A percentile compares a stretch with the other conserved stretches of the same genome.
These are phyloP conservation scores for Halenospora varia DNA, from an alignment of 495 filamentous ascomycete species.

Conservation along the genomic window DNA sequence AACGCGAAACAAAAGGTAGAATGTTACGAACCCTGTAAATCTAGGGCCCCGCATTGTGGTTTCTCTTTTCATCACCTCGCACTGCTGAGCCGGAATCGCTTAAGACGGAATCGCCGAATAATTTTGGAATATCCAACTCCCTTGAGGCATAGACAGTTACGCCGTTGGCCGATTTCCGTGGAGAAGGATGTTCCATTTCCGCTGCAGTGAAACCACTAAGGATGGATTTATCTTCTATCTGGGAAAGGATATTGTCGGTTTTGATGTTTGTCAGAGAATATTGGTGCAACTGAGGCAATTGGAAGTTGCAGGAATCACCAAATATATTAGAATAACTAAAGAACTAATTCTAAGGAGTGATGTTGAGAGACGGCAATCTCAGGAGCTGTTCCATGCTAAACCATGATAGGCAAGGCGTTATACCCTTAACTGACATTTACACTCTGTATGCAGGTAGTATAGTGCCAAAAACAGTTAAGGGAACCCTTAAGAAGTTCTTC, in stretches of 20 bases:
- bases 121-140: constrained; percentile 20
- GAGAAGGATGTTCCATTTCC: constrained; percentile 27
- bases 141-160: constrained; percentile 32
- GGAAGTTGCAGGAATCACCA: no score
- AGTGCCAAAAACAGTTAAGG: constrained; percentile 26
- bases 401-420: no score
- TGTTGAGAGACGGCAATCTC: no score
- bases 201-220: not conserved
- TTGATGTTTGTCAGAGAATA: constrained; percentile 17
- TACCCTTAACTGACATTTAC: constrained; percentile 26
- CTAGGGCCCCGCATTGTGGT: not conserved
- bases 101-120: constrained; percentile 27
- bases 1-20: not conserved
- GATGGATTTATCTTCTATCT: constrained; percentile 14
- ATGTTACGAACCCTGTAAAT: not conserved
- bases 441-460: constrained; percentile 29
- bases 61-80: constrained; percentile 23
- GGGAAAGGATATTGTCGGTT: constrained; percentile 22
- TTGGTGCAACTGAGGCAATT: not conserved
- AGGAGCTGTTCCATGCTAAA: no score
- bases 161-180: constrained; percentile 29
- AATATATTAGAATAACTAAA: no score
- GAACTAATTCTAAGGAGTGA: no score
- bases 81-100: constrained; percentile 47
- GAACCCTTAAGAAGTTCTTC: constrained; percentile 25